phyloP scores from a whole-genome alignment of 2,329 filamentous ascomycete species.

The Penicillium griseofulvum region DNA sequence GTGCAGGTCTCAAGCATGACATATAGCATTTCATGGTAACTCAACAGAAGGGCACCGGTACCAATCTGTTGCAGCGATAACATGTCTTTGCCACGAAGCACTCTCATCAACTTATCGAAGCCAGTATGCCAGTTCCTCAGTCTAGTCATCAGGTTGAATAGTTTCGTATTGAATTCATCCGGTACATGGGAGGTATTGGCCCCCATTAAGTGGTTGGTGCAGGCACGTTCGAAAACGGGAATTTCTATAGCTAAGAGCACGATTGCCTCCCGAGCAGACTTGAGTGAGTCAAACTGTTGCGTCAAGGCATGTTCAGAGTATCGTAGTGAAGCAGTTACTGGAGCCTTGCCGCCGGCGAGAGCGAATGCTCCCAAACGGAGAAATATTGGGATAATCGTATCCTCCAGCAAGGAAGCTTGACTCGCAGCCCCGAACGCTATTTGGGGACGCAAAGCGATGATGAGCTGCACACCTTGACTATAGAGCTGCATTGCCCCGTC shows the following conservation, averaged over 20 bases:
- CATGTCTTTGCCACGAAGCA: background rate
- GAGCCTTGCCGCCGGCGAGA: slow-evolving; percentile 12
- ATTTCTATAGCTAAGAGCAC: slow-evolving; percentile 24
- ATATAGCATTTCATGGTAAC: slow-evolving; percentile 25
- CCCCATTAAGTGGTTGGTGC: slow-evolving; percentile 16
- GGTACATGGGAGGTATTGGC: slow-evolving; percentile 11
- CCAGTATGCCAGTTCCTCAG: slow-evolving; percentile 25
- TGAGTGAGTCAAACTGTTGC: slow-evolving; percentile 20
- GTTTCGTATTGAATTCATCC: slow-evolving; percentile 14
- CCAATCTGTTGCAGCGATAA: slow-evolving; percentile 15
- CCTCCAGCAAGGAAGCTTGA: slow-evolving; percentile 18
- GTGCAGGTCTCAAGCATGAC: slow-evolving; percentile 24
- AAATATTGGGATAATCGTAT: slow-evolving; percentile 31
- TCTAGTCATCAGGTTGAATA: slow-evolving; percentile 13
- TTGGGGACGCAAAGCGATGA: slow-evolving; percentile 19
- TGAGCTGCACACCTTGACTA: slow-evolving; percentile 29
- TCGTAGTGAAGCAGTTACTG: slow-evolving; percentile 11
- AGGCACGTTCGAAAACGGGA: slow-evolving; percentile 22
- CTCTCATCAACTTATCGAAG: slow-evolving; percentile 20
- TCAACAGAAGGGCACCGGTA: slow-evolving; percentile 21
- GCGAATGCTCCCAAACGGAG: slow-evolving; percentile 27
- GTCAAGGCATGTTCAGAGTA: slow-evolving; percentile 10
- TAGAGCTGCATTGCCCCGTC: slow-evolving; percentile 31
- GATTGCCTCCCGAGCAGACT: slow-evolving; percentile 27
- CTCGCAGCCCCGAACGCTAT: slow-evolving; percentile 3